Evolutionary conservation across 2,329 filamentous ascomycete species (phyloP), one percentile per base, ranked within the genome.

Genomic region (Colletotrichum paranaense): DNA sequence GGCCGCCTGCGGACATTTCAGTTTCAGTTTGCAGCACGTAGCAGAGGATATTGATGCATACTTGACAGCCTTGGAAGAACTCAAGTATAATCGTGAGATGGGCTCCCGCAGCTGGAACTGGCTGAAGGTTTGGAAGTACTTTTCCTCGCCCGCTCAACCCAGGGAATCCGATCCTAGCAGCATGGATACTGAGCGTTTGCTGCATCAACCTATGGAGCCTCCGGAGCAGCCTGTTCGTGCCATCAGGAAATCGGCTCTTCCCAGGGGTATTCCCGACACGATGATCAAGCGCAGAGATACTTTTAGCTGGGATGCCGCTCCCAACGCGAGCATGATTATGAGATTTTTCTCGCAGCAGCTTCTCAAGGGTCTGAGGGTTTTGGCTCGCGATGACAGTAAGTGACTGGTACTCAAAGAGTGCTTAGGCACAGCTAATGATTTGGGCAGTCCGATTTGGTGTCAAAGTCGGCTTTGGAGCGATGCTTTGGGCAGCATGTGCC

Each of bases 1-100:
- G 53, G 96, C 97, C n/a, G 97, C 95, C 69, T 99, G 97, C 79
- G 96, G 97, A 0, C 95, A 98, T 82, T 99, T 98, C 80, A 96
- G 94, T 79, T 98, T 97, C 80, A 97, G 94, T 56, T 86, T 99
- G 30, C 90, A 97, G 75, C 94, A 97, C 76, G 96, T 98, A 79
- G 95, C 95, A 0, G 94, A 97, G 79, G 95, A 98, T 79, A 93
- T 97, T 84, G 91, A 94, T 76, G 90, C 89, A 14, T 97, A 97
- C 77, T 83, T 99, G 57, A 91, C 94, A 65, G 92, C 97, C 0
- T 85, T 99, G 5, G 95, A 98, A 79, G 94, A 98, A 55, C 84
- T 98, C 53, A 95, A 97, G 80, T 89, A 93, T 75, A 85, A 90
- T 22, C 91, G 91, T 30, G 90, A 93, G 74, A 85, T 89, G 32